These are phyloP conservation scores for Nemania abortiva DNA, from an alignment of 2,329 filamentous ascomycete genomes.

Conservation along the genomic window DNA sequence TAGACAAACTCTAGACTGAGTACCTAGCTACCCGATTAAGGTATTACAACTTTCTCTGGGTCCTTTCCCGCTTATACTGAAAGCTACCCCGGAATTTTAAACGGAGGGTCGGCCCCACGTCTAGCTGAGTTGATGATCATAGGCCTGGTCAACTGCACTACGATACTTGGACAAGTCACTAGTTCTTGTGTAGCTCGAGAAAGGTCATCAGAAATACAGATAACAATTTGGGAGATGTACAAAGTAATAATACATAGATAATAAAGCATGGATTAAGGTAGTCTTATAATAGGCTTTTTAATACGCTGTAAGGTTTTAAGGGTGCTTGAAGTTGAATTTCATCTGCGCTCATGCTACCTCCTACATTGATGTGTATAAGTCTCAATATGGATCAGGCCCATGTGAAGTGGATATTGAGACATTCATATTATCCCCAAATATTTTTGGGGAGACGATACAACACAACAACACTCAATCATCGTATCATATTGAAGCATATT, in stretches of 20 bases:
- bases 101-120: slow-evolving; percentile 21
- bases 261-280: background rate
- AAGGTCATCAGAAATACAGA: background rate
- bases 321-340: background rate
- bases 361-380: background rate
- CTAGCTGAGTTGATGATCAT: background rate
- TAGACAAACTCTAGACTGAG: background rate
- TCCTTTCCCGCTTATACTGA: background rate
- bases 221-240: background rate
- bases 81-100: slow-evolving; percentile 13
- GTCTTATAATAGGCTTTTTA: background rate
- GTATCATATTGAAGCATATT: no score
- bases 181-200: background rate
- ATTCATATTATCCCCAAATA: background rate
- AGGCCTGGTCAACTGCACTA: background rate
- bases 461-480: no score
- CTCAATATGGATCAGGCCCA: background rate
- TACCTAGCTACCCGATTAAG: no score
- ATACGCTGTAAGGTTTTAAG: background rate
- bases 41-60: background rate
- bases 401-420: background rate
- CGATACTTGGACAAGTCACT: background rate
- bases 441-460: background rate
- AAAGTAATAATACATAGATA: background rate
- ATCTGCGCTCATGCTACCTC: background rate